Evolutionary conservation across 257 asterid genomes (phyloP).

Genomic region (Marsdenia floribunda): DNA sequence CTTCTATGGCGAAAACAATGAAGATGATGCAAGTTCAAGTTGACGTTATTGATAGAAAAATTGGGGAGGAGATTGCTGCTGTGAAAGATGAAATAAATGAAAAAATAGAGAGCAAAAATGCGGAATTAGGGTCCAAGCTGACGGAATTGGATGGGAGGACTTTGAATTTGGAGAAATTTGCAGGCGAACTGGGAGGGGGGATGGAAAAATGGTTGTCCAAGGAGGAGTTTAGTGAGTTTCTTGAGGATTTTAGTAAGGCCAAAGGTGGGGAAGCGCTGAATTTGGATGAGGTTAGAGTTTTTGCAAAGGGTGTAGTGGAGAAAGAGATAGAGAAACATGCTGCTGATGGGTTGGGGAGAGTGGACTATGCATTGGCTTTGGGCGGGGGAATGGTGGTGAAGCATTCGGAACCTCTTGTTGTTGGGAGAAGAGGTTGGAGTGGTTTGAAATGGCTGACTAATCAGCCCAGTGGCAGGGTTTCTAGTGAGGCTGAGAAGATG

Average conservation of each 20-base stretch:
- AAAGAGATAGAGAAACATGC: conserved; percentile 79
- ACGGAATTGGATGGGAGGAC: conserved; percentile 53
- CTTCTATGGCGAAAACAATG: conserved; percentile 31
- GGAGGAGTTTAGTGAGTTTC: conserved; percentile 56
- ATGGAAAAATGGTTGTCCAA: conserved; percentile 44
- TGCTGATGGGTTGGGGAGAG: conserved; percentile 86
- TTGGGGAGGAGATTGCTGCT: conserved; percentile 38
- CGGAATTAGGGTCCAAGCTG: conserved; percentile 45
- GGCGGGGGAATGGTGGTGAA: conserved; percentile 74
- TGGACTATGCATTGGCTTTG: conserved; percentile 68
- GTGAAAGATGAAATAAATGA: conserved; percentile 50
- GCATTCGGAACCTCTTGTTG: conserved; percentile 61
- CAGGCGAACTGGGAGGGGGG: conserved; percentile 41
- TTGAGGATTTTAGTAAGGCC: conserved; percentile 53
- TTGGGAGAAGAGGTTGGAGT: conserved; percentile 16
- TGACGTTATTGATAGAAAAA: conserved; percentile 51
- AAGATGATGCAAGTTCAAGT: conserved; percentile 85
- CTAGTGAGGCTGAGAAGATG: conserved; percentile 55
- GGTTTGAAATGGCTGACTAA: conserved; percentile 19
- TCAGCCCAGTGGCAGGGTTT: conserved; percentile 22
- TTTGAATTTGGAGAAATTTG: conserved; percentile 56
- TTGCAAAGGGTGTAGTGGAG: conserved; percentile 60
- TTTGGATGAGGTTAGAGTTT: conserved; percentile 60
- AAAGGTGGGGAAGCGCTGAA: conserved; percentile 29
- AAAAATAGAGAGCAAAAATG: conserved; percentile 39